phyloP scores from a whole-genome alignment of 108 stramenopile species.

The Thalassiosira profunda region DNA sequence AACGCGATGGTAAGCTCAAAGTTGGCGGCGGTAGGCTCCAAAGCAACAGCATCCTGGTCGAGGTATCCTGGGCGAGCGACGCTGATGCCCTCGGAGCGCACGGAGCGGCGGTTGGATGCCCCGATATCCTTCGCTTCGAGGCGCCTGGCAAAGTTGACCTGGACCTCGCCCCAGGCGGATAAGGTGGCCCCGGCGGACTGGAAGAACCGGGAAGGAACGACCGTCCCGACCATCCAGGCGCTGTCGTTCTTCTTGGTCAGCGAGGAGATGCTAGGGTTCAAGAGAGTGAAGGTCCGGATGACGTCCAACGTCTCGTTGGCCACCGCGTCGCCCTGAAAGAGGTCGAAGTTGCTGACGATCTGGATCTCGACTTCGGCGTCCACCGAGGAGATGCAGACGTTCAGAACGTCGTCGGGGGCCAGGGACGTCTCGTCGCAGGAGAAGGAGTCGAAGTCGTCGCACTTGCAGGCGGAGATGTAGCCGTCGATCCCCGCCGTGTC shows the following conservation, averaged over 20 bases:
- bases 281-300: no score
- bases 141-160: background rate
- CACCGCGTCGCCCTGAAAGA: no score
- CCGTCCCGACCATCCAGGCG: constrained; percentile 25
- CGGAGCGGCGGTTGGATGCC: background rate
- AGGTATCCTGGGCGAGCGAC: no score
- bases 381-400: constrained; percentile 19
- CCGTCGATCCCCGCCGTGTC: background rate
- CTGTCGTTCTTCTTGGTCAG: no score
- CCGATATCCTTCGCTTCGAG: background rate
- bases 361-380: constrained; percentile 25
- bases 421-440: constrained; percentile 13
- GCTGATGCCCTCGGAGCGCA: constrained; percentile 5
- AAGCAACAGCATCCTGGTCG: no score
- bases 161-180: background rate
- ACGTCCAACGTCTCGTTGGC: no score
- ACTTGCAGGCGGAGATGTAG: constrained; percentile 40
- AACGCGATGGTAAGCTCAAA: no score
- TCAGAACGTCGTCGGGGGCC: constrained; percentile 7
- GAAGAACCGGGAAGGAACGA: constrained; percentile 11
- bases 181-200: background rate
- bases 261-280: no score
- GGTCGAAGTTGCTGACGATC: no score
- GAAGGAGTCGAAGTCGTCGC: constrained; percentile 12
- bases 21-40: no score